Percentiles rank a stretch among this genome's conserved stretches.
These are phyloP conservation scores for Galerina sulciceps DNA, from an alignment of 768 basidiomycete genomes.

Conservation along the genomic window DNA sequence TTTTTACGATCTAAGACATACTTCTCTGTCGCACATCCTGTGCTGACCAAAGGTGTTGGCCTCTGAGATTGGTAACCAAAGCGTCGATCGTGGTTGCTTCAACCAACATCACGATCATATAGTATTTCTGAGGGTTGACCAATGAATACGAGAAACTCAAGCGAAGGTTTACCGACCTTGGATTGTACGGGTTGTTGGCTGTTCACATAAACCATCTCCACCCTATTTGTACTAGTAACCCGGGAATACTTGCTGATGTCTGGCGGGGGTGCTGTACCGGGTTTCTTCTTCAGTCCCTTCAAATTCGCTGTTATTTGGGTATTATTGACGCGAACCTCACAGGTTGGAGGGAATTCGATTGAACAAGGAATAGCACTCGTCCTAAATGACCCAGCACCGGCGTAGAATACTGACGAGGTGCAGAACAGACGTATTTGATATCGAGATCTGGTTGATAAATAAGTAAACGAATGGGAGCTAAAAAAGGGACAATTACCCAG, in stretches of 20 bases:
- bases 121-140: constrained; percentile 71
- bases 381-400: constrained; percentile 56
- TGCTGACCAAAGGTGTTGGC: constrained; percentile 65
- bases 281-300: constrained; percentile 94
- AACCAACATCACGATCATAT: constrained; percentile 82
- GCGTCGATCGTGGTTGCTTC: constrained; percentile 73
- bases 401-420: constrained; percentile 81
- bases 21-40: constrained; percentile 71
- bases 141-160: constrained; percentile 1
- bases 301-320: constrained; percentile 71
- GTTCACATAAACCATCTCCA: constrained; percentile 92
- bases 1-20: constrained; percentile 38
- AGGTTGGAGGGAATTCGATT: constrained; percentile 90
- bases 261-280: constrained; percentile 91
- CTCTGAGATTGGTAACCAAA: constrained; percentile 71
- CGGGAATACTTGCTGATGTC: constrained; percentile 56
- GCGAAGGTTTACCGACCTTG: constrained; percentile 54
- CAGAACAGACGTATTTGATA: constrained; percentile 88
- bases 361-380: constrained; percentile 60
- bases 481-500: constrained; percentile 47
- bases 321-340: constrained; percentile 88
- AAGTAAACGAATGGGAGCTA: constrained; percentile 8
- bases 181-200: constrained; percentile 76
- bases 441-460: constrained; percentile 48
- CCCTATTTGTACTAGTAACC: constrained; percentile 55